Percentiles rank a stretch among this genome's conserved stretches.
Evolutionary conservation across 2,329 filamentous ascomycete genomes (phyloP).

Genomic region (Rasamsonia emersonii): DNA sequence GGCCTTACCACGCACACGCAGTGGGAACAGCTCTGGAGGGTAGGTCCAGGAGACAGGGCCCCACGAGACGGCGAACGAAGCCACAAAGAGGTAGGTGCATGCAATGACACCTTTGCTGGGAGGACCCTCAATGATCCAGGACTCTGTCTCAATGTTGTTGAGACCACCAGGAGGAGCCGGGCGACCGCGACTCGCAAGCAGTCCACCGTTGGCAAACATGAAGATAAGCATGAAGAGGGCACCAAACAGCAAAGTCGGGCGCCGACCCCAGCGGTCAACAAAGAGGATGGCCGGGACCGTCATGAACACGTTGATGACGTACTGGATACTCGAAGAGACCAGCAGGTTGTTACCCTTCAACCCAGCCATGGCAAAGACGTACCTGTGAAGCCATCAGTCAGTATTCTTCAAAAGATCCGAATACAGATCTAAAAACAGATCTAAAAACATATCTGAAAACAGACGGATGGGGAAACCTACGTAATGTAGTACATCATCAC

Average conservation of each 20-base stretch:
- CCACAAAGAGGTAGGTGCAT: slow-evolving; percentile 65
- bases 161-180: slow-evolving; percentile 33
- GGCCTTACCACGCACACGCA: slow-evolving; percentile 55
- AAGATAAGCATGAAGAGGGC: slow-evolving; percentile 52
- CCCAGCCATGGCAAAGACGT: slow-evolving; percentile 65
- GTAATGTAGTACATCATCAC: slow-evolving; percentile 50
- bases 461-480: too few relatives aligned
- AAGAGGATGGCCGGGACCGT: slow-evolving; percentile 67
- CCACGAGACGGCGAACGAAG: slow-evolving; percentile 58
- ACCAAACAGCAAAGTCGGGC: slow-evolving; percentile 56
- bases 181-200: slow-evolving; percentile 30
- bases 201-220: slow-evolving; percentile 36
- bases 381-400: too few relatives aligned
- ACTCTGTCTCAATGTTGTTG: slow-evolving; percentile 24
- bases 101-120: slow-evolving; percentile 59
- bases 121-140: slow-evolving; percentile 29
- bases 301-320: slow-evolving; percentile 73
- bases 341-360: slow-evolving; percentile 50
- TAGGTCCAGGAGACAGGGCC: slow-evolving; percentile 53
- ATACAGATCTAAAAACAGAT: too few relatives aligned
- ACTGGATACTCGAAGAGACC: slow-evolving; percentile 61
- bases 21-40: slow-evolving; percentile 54
- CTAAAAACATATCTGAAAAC: too few relatives aligned
- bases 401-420: too few relatives aligned
- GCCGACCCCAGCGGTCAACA: slow-evolving; percentile 69